These are phyloP conservation scores for Heliophila coronopifolia DNA, from an alignment of 441 rosid species.

Conservation along the genomic window DNA sequence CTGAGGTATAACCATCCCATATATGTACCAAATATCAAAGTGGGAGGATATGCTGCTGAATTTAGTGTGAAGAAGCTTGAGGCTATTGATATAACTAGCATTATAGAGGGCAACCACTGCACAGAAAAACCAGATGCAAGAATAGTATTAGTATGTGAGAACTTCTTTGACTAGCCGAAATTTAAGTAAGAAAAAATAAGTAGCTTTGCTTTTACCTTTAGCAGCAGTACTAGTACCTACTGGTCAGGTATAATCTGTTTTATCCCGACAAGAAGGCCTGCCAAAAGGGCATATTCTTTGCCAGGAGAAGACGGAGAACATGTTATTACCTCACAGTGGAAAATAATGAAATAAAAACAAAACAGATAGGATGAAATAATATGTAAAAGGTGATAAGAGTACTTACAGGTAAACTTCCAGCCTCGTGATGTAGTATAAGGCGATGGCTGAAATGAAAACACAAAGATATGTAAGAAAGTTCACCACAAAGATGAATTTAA, in stretches of 20 bases:
- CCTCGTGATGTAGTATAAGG: conserved; percentile 71
- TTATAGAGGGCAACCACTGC: conserved; percentile 92
- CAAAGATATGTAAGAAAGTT: conserved; percentile 76
- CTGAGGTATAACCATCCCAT: conserved; percentile 90
- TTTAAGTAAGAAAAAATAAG: neutral
- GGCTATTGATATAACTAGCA: conserved; percentile 54
- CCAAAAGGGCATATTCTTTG: conserved; percentile 83
- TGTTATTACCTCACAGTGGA: neutral
- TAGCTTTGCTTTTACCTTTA: conserved; percentile 76
- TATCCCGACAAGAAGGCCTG: conserved; percentile 85
- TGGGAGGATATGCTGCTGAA: conserved; percentile 74
- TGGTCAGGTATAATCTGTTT: conserved; percentile 96
- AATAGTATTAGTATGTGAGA: conserved; percentile 15
- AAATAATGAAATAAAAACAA: neutral
- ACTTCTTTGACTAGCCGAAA: conserved; percentile 10
- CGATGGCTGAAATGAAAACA: conserved; percentile 74
- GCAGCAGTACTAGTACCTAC: conserved; percentile 53
- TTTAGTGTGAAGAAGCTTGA: conserved; percentile 69
- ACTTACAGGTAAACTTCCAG: conserved; percentile 79
- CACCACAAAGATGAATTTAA: conserved; percentile 79
- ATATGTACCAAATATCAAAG: conserved; percentile 80
- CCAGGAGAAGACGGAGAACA: conserved; percentile 15
- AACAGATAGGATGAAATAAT: neutral
- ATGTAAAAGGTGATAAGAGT: conserved; percentile 3
- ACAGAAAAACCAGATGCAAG: conserved; percentile 21